These are phyloP conservation scores for Eucalyptus regnans DNA, from an alignment of 345 rosid species.

Conservation along the genomic window DNA sequence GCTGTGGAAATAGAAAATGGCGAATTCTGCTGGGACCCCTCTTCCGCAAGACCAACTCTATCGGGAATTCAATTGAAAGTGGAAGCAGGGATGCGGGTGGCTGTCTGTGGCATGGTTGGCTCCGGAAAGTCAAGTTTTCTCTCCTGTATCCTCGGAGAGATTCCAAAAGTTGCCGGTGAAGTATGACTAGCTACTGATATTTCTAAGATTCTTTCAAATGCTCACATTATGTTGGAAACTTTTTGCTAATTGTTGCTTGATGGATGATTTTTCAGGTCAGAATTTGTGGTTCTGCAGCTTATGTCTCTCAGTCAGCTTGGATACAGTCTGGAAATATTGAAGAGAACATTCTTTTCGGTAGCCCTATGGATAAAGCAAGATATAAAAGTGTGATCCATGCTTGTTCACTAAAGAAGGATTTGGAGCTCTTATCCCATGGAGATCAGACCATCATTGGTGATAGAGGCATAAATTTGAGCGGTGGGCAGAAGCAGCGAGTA, in stretches of 20 bases:
- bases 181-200: slow-evolving; percentile 36
- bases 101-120: slow-evolving; percentile 98
- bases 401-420: slow-evolving; percentile 88
- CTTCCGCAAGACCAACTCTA: slow-evolving; percentile 60
- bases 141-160: slow-evolving; percentile 97
- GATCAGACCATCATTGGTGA: slow-evolving; percentile 99
- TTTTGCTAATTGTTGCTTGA: not conserved
- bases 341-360: slow-evolving; percentile 97
- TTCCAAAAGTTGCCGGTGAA: slow-evolving; percentile 92
- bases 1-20: slow-evolving; percentile 81
- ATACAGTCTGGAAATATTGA: slow-evolving; percentile 99
- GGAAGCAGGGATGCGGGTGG: slow-evolving; percentile 93
- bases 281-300: slow-evolving; percentile 90
- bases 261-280: slow-evolving; percentile 50
- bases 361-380: slow-evolving; percentile 86
- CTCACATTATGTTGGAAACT: not conserved
- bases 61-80: slow-evolving; percentile 76
- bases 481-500: slow-evolving; percentile 98
- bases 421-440: slow-evolving; percentile 96
- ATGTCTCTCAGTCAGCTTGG: slow-evolving; percentile 99
- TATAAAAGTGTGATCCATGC: slow-evolving; percentile 91
- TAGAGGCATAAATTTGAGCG: slow-evolving; percentile 97
- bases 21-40: slow-evolving; percentile 77
- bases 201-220: not conserved
- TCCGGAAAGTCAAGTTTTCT: slow-evolving; percentile 98